Base-by-base conservation (phyloP, 768 basidiomycete species). In the Leccinum uliginosum region DNA sequence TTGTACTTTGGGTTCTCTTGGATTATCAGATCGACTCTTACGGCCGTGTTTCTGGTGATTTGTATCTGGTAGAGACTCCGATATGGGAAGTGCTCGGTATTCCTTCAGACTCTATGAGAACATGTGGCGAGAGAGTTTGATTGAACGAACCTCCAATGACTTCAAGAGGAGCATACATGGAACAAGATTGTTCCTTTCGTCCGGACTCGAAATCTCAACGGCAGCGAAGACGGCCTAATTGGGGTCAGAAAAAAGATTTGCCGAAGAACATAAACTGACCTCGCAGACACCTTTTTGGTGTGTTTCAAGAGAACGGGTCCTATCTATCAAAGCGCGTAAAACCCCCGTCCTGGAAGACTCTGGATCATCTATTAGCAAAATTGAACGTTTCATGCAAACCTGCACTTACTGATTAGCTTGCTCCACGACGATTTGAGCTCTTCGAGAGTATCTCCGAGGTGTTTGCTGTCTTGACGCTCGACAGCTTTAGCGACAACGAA, bases 401-500 rank as follows among this genome's bases (percentile, higher is more conserved):
- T 29, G 19, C n/a, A 78, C 91, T 68, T 67, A 89, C 93, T 82
- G 45, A 89, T 84, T 44, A 87, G 65, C 59, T 82, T 91, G 53
- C 68, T 72, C 81, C 89, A 83, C 40, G 76, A 68, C 34, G 70
- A 75, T 47, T 75, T 70, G 32, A 94, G 74, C 65, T 93, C 91
- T n/a, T 71, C 63, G 46, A 85, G 78, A 15, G 83, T 76, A 6
- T 73, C 76, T 1, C 70, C 68, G 32, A 98, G 67, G 58, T 89
- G 83, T 4, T 74, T 72, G 17, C 71, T 75, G n/a, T 80, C 75
- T 12, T 85, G 69, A 47, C 91, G 77, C 50, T 83, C 83, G 26
- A 95, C 61, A 1, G 87, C 89, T 68, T 85, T 87, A 1, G 94
- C 88, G 5, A 94, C 78, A 21, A 98, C 94, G 64, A 93, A 99